Conservation (phyloP, 345 rosid species). For the Fremontodendron californicum region DNA sequence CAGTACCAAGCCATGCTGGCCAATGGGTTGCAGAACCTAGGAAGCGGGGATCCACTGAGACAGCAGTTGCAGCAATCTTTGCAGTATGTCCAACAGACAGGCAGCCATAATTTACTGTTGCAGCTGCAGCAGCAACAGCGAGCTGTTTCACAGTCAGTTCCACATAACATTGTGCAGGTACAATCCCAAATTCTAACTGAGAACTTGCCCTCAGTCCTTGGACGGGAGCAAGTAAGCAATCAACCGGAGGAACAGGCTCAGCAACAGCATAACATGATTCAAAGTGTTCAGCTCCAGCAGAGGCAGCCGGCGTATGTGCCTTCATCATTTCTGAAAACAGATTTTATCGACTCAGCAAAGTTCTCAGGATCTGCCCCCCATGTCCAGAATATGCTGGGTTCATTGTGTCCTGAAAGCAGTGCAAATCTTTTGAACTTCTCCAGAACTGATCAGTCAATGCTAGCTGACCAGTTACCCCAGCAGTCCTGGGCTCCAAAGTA, state of each 20-base stretch:
- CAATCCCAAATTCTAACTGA: slow-evolving; percentile 47
- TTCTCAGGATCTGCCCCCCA: slow-evolving; percentile 36
- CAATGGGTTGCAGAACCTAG: slow-evolving; percentile 46
- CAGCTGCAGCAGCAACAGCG: slow-evolving; percentile 51
- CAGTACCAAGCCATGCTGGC: slow-evolving; percentile 66
- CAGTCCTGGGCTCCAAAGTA: slow-evolving; percentile 52
- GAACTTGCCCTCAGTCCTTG: slow-evolving; percentile 38
- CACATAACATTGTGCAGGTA: slow-evolving; percentile 43
- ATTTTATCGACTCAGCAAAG: slow-evolving; percentile 40
- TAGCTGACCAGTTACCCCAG: slow-evolving; percentile 46
- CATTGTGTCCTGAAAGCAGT: slow-evolving; percentile 39
- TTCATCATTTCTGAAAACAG: slow-evolving; percentile 52
- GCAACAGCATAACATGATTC: slow-evolving; percentile 39
- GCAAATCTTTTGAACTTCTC: slow-evolving; percentile 53
- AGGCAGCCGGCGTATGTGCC: slow-evolving; percentile 46
- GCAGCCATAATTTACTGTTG: slow-evolving; percentile 43
- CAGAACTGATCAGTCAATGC: slow-evolving; percentile 46
- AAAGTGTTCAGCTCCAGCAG: slow-evolving; percentile 45
- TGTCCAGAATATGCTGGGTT: slow-evolving; percentile 39
- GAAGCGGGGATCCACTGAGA: slow-evolving; percentile 51
- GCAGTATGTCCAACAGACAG: slow-evolving; percentile 56
- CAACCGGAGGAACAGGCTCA: slow-evolving; percentile 42
- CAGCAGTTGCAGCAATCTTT: slow-evolving; percentile 61
- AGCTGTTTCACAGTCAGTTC: slow-evolving; percentile 40
- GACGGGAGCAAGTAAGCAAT: slow-evolving; percentile 47